These are phyloP conservation scores for Gymnopus androsaceus DNA, from an alignment of 1,284 basidiomycete species.

Conservation along the genomic window DNA sequence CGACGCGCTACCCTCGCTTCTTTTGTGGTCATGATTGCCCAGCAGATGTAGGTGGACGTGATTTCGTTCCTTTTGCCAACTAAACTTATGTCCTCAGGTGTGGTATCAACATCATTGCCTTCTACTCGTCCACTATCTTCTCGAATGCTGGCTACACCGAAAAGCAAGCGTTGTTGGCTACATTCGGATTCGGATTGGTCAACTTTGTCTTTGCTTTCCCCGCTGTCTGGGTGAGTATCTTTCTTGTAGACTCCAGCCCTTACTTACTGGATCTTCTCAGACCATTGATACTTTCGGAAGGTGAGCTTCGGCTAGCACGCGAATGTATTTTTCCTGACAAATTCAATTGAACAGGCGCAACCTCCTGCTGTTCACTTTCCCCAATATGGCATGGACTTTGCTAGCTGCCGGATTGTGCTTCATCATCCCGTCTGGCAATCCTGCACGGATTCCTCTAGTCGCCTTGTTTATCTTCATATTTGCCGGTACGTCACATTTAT, in stretches of 20 bases:
- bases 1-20: constrained; percentile 71
- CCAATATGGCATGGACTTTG: constrained; percentile 59
- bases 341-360: no score
- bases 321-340: no score
- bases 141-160: constrained; percentile 50
- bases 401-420: constrained; percentile 63
- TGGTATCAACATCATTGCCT: constrained; percentile 55
- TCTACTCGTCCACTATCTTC: constrained; percentile 75
- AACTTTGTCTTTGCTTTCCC: constrained; percentile 69
- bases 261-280: constrained; percentile 16
- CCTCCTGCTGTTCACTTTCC: constrained; percentile 59
- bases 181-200: constrained; percentile 74
- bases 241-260: neutral
- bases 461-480: constrained; percentile 63
- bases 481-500: constrained; percentile 33
- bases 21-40: constrained; percentile 67
- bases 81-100: constrained; percentile 24
- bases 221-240: constrained; percentile 49
- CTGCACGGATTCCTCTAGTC: constrained; percentile 47
- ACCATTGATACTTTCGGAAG: constrained; percentile 62
- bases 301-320: no score
- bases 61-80: neutral
- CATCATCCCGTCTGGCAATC: constrained; percentile 41
- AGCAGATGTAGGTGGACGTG: constrained; percentile 53
- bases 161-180: constrained; percentile 58